These are phyloP conservation scores for Rutstroemia sp. DNA, from an alignment of 2,329 filamentous ascomycete genomes.

Conservation along the genomic window DNA sequence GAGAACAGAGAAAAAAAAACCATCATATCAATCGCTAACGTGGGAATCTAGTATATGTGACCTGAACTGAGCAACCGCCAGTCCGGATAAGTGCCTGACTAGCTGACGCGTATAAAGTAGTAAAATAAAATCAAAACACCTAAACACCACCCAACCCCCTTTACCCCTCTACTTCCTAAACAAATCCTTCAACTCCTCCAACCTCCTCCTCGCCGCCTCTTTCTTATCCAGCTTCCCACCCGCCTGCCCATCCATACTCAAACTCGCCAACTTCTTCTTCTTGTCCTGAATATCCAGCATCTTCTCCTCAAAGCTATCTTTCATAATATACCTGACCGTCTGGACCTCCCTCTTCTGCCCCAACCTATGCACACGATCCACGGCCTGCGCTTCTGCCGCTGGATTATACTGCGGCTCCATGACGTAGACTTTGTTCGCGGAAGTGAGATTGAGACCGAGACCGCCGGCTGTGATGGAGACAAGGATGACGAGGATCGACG, in stretches of 20 bases:
- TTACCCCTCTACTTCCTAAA: slow-evolving; percentile 34
- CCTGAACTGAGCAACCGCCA: no score
- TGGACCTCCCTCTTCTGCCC: slow-evolving; percentile 83
- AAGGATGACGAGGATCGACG: slow-evolving; percentile 68
- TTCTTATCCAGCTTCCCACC: slow-evolving; percentile 26
- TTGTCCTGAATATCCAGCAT: slow-evolving; percentile 85
- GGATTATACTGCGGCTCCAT: slow-evolving; percentile 99
- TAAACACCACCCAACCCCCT: background rate
- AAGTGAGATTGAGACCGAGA: slow-evolving; percentile 82
- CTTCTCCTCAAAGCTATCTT: slow-evolving; percentile 84
- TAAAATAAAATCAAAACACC: background rate
- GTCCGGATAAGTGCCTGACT: no score
- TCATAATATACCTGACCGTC: slow-evolving; percentile 88
- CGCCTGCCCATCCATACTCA: slow-evolving; percentile 63
- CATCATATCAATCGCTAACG: background rate
- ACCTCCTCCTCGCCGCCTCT: slow-evolving; percentile 31
- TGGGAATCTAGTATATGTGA: background rate
- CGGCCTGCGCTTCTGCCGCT: slow-evolving; percentile 85
- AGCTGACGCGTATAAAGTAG: background rate
- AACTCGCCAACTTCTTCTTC: slow-evolving; percentile 83
- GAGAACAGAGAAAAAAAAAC: no score
- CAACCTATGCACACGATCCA: slow-evolving; percentile 86
- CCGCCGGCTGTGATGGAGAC: slow-evolving; percentile 91
- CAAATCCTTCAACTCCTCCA: slow-evolving; percentile 52
- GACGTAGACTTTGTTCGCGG: slow-evolving; percentile 81